Evolutionary conservation across 495 filamentous ascomycete species (phyloP).

Genomic region (Neurospora sp.): DNA sequence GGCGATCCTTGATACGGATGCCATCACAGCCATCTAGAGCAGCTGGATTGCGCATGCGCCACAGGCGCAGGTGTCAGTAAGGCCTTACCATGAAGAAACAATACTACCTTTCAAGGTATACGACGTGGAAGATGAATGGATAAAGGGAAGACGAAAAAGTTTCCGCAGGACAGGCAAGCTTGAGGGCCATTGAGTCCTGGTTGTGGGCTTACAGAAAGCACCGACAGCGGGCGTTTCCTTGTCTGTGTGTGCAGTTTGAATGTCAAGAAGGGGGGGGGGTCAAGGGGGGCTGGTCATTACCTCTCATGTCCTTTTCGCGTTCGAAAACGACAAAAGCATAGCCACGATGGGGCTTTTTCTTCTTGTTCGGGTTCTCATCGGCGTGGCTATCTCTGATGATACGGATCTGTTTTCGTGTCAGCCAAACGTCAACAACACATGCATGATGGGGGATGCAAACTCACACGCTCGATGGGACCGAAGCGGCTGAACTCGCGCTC

Average conservation of each 20-base stretch:
- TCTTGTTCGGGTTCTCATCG: conserved; percentile 59
- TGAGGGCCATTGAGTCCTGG: conserved; percentile 42
- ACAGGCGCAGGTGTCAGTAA: conserved; percentile 47
- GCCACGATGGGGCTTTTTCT: conserved; percentile 76
- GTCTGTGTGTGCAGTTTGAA: conserved; percentile 12
- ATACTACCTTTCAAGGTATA: conserved; percentile 20
- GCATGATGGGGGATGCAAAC: conserved; percentile 10
- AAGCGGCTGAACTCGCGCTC: conserved; percentile 92
- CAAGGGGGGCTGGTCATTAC: conserved; percentile 48
- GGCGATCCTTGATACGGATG: conserved; percentile 82
- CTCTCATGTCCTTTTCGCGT: conserved; percentile 98
- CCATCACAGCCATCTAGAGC: conserved; percentile 60
- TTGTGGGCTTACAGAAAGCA: conserved; percentile 10
- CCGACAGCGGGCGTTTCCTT: background rate
- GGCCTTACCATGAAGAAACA: conserved; percentile 34
- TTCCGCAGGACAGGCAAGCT: conserved; percentile 41
- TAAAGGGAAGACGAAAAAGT: conserved; percentile 6
- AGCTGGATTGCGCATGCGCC: conserved; percentile 43
- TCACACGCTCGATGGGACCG: conserved; percentile 86
- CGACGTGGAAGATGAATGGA: conserved; percentile 9
- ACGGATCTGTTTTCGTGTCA: conserved; percentile 55
- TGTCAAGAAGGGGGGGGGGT: conserved; percentile 23
- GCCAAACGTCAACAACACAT: background rate
- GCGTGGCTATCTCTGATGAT: conserved; percentile 62
- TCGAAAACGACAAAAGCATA: conserved; percentile 98